Evolutionary conservation across 2,329 filamentous ascomycete genomes (phyloP).

Genomic region (Coleophoma crateriformis): DNA sequence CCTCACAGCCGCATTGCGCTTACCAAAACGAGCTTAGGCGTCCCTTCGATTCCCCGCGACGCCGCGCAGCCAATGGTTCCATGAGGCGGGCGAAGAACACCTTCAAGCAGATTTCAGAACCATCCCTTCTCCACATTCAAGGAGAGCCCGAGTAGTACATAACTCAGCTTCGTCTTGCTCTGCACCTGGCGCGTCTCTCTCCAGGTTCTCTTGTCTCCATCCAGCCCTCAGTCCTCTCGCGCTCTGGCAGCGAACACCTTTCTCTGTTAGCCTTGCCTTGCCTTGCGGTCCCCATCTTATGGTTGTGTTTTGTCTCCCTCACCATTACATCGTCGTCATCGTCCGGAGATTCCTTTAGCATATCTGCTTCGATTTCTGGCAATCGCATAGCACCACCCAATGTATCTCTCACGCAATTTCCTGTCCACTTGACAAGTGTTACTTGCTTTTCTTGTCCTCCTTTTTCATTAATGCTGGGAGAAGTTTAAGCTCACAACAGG

Average conservation of each 20-base stretch:
- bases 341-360: constrained; percentile 1
- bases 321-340: too few relatives aligned
- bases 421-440: constrained; percentile 17
- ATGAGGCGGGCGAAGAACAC: constrained; percentile 1
- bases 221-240: neutral
- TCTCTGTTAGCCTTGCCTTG: constrained; percentile 15
- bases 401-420: constrained; percentile 17
- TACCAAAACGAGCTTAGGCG: too few relatives aligned
- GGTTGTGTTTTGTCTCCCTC: constrained; percentile 13
- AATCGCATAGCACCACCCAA: neutral
- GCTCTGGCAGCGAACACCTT: constrained; percentile 8
- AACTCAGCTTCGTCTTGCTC: constrained; percentile 1
- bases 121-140: constrained; percentile 1
- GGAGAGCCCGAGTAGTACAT: constrained; percentile 9
- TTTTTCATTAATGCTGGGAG: constrained; percentile 14
- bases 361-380: constrained; percentile 4
- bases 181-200: constrained; percentile 1
- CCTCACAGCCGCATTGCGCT: too few relatives aligned
- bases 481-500: neutral
- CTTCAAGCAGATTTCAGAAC: neutral
- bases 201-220: constrained; percentile 1
- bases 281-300: constrained; percentile 10
- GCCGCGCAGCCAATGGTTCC: neutral
- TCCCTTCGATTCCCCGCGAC: too few relatives aligned
- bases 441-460: constrained; percentile 15